Base-by-base conservation (phyloP, 106 monocot genomes). In the Dendrobium nobile region DNA sequence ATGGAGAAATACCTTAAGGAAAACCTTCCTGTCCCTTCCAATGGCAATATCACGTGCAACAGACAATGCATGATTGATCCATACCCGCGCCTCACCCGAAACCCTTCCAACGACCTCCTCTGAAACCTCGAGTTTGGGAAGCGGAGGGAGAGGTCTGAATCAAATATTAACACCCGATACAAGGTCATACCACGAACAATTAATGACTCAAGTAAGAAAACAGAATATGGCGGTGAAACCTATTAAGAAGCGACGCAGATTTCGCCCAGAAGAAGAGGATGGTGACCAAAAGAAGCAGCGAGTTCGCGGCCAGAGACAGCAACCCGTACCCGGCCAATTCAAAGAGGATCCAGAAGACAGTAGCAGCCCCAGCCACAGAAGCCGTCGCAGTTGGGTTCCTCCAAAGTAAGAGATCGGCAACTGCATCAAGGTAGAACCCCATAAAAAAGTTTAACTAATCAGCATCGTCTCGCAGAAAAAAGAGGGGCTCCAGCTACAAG, bases 221-320 rank as follows among this genome's bases (percentile, higher is more conserved):
- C 16, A 45, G 72, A 65, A 33, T 64, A 37, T 4, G 1, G 28
- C 1, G 20, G 22, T n/a, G 22, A 42, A 37, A 95, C 95, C 98
- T 85, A 79, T 93, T 95, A 81, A 99, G 93, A 72, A 95, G 92
- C 15, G 84, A 74, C 3, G 98, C 98, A 28, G 98, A 89, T 82
- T 88, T 88, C 55, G 95, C 98, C 98, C 98, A 99, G 76, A 95
- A 88, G 90, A 99, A 99, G 83, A 99, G 87, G 67, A 99, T 95
- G 74, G 59, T 77, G 74, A 91, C 82, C 45, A 99, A 86, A 56
- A 99, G 93, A 65, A 95, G 88, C 54, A 99, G 68, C 9, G 93
- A 84, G 77, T 95, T 95, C 73, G 91, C 88, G 67, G 88, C 33
- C 40, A 99, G 85, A 8, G 95, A 91, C 26, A 91, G 73, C 59